Evolutionary conservation across 1,284 basidiomycete species (phyloP).

Genomic region (Cryptococcus amylolentus): DNA sequence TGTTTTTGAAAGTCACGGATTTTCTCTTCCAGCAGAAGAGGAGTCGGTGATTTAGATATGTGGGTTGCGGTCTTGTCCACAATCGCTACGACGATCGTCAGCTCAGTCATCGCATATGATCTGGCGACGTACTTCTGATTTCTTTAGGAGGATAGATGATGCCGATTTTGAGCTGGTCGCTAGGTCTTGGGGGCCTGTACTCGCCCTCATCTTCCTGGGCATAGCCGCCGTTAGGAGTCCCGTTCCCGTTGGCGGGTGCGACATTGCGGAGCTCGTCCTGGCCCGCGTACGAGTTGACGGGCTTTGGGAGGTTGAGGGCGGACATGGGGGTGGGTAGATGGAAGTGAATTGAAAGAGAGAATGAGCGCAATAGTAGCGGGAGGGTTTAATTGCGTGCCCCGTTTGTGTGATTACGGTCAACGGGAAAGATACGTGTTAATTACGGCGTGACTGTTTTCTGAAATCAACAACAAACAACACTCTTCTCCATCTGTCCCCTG

Average conservation of each 20-base stretch:
- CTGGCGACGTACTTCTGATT: conserved; percentile 70
- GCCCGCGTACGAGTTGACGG: conserved; percentile 45
- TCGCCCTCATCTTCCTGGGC: conserved; percentile 20
- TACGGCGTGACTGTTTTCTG: conserved; percentile 2
- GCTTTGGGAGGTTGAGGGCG: conserved; percentile 46
- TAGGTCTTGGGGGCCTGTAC: conserved; percentile 48
- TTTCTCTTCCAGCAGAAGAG: conserved; percentile 87
- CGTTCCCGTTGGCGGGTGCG: conserved; percentile 9
- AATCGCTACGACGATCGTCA: conserved; percentile 59
- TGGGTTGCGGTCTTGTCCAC: conserved; percentile 96
- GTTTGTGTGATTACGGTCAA: too few relatives aligned
- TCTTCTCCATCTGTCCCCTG: background rate
- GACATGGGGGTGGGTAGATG: background rate
- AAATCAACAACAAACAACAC: background rate
- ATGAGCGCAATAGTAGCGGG: background rate
- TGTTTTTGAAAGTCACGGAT: conserved; percentile 89
- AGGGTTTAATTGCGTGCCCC: too few relatives aligned
- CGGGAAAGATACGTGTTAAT: background rate
- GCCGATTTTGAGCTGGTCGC: conserved; percentile 67
- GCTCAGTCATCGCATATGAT: conserved; percentile 5
- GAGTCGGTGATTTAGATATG: conserved; percentile 85
- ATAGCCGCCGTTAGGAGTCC: conserved; percentile 13
- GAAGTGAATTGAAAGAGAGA: background rate
- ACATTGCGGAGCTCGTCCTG: conserved; percentile 42
- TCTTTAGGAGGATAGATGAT: conserved; percentile 89